These are phyloP conservation scores for Metrosideros polymorpha DNA, from an alignment of 441 rosid genomes.

Conservation along the genomic window DNA sequence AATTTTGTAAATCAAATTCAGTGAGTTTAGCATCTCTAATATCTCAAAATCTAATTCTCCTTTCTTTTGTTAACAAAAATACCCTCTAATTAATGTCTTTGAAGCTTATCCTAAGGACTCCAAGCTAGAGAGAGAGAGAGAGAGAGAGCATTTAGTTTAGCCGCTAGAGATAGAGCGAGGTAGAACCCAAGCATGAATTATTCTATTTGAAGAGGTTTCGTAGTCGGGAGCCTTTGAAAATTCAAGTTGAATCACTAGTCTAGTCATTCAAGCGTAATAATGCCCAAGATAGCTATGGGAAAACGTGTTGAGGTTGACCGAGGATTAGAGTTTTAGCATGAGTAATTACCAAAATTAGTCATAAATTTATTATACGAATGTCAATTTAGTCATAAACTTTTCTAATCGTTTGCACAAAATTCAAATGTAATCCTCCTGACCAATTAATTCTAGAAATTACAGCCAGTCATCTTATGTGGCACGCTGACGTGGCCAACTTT, in stretches of 20 bases:
- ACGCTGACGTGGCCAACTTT: not conserved
- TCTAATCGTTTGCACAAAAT: accelerated
- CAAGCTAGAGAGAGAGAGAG: not conserved
- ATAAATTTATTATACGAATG: not conserved
- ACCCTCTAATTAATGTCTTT: not conserved
- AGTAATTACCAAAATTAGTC: not conserved
- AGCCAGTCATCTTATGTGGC: accelerated
- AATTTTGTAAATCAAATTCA: too few species aligned
- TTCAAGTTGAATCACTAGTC: not conserved
- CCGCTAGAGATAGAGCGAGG: not conserved
- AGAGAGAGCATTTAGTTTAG: not conserved
- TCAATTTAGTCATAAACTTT: not conserved
- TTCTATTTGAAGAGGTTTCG: not conserved
- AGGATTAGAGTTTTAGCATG: not conserved
- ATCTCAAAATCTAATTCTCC: too few species aligned
- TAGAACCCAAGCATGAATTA: not conserved
- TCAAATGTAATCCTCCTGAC: accelerated
- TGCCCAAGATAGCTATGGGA: not conserved
- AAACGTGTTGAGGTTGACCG: not conserved
- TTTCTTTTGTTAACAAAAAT: not conserved
- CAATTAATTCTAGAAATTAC: accelerated
- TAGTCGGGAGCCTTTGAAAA: not conserved
- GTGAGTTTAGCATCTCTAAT: too few species aligned
- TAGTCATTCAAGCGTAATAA: not conserved
- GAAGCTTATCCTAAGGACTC: not conserved